Conservation (phyloP, 2,329 filamentous ascomycete species). For the Monilinia polystroma region DNA sequence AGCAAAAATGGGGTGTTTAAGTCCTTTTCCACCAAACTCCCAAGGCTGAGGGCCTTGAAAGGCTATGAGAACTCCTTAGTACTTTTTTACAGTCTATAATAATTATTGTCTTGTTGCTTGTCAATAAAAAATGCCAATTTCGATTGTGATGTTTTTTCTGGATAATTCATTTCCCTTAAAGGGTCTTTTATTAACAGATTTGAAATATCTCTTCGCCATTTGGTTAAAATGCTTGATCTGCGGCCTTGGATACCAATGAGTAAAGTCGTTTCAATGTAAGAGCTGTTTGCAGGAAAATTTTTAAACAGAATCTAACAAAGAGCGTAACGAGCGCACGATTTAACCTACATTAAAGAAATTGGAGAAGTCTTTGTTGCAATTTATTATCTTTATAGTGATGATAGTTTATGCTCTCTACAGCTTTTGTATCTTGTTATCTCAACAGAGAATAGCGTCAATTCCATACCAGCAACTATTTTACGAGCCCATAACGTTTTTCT, state of each 20-base stretch:
- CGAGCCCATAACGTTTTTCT: neutral
- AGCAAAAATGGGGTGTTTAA: slow-evolving; percentile 28
- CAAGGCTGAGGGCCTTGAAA: neutral
- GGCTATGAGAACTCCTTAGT: neutral
- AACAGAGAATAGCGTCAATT: neutral
- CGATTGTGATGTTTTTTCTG: neutral
- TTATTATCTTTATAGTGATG: neutral
- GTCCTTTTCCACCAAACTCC: neutral
- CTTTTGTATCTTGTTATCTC: neutral
- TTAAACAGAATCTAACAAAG: neutral
- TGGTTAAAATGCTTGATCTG: neutral
- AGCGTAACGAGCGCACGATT: too few species aligned
- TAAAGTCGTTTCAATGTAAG: neutral
- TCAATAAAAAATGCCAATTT: neutral
- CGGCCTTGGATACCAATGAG: too few species aligned
- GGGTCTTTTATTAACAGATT: neutral
- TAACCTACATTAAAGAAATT: neutral
- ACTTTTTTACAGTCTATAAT: neutral
- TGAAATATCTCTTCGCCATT: neutral
- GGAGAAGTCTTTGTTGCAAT: neutral
- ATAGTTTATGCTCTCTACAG: neutral
- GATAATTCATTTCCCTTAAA: neutral
- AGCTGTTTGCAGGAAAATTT: neutral
- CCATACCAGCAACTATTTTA: neutral
- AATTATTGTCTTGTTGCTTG: fast-evolving